Evolutionary conservation across 306 rosid genomes (phyloP).

Genomic region (Senna tora): DNA sequence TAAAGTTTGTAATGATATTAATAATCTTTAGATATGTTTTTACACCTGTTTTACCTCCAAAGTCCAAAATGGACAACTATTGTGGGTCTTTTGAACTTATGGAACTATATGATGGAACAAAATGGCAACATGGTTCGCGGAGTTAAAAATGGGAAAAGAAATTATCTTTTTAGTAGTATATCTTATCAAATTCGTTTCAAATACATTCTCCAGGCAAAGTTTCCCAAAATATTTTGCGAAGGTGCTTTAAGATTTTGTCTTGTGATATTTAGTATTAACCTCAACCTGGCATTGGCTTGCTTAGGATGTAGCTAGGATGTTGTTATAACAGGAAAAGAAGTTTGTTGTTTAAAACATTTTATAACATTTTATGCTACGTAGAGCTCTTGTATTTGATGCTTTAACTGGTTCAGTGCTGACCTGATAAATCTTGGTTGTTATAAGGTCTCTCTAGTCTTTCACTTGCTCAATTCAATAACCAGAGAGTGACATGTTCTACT

Average conservation of each 20-base stretch:
- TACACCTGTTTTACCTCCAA: not conserved
- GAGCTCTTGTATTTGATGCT: not conserved
- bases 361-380: not conserved
- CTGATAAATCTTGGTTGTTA: not conserved
- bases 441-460: conserved; percentile 2
- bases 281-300: conserved; percentile 1
- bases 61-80: conserved; percentile 2
- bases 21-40: not conserved
- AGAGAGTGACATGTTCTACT: not conserved
- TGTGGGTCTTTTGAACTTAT: conserved; percentile 1
- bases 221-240: conserved; percentile 19
- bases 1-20: not conserved
- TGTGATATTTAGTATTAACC: conserved; percentile 4
- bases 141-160: not conserved
- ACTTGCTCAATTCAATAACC: conserved; percentile 1
- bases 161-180: conserved; percentile 9
- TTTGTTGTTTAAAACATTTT: not conserved
- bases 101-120: conserved; percentile 2
- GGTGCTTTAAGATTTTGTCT: not conserved
- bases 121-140: not conserved
- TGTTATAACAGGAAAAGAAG: not conserved
- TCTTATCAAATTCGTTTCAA: not conserved
- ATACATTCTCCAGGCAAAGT: not conserved
- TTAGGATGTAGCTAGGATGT: not conserved
- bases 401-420: not conserved